phyloP scores from a whole-genome alignment of 192 early-diverging fungal species.

The Podila epicladia region DNA sequence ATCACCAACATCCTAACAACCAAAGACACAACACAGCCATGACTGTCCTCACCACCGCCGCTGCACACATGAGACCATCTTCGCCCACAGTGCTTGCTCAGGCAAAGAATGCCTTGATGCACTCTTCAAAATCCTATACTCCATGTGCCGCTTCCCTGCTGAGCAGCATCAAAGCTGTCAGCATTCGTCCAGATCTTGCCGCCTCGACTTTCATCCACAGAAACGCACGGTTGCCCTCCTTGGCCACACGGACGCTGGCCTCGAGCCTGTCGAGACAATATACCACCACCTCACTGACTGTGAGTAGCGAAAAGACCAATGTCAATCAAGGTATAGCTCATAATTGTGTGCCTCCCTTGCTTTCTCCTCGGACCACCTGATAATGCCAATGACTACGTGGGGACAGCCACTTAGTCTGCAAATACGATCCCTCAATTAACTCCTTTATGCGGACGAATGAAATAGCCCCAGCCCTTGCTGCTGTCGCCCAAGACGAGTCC shows the following conservation, averaged over 20 bases:
- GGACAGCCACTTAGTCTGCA: background rate
- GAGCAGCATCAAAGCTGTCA: background rate
- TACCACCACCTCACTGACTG: background rate
- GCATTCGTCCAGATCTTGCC: background rate
- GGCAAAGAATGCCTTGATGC: background rate
- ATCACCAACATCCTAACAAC: background rate
- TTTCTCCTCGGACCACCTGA: background rate
- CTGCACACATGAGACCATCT: background rate
- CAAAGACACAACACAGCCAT: too few relatives aligned
- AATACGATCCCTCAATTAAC: background rate
- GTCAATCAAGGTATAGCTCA: background rate
- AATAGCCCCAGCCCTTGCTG: conserved; percentile 43
- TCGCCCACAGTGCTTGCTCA: background rate
- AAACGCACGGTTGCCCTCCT: background rate
- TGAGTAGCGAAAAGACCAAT: too few relatives aligned
- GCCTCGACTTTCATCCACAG: background rate
- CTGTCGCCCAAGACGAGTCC: conserved; percentile 23
- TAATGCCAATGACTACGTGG: background rate
- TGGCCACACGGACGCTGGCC: background rate
- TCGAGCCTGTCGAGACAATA: background rate
- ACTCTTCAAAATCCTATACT: too few relatives aligned
- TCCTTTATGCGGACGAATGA: background rate
- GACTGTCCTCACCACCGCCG: background rate
- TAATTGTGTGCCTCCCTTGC: background rate
- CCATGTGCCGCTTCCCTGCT: background rate